A percentile compares a stretch with the other conserved stretches of the same genome.
These are phyloP conservation scores for Creolimax fragrantissima DNA, from an alignment of 78 protist species.

Conservation along the genomic window DNA sequence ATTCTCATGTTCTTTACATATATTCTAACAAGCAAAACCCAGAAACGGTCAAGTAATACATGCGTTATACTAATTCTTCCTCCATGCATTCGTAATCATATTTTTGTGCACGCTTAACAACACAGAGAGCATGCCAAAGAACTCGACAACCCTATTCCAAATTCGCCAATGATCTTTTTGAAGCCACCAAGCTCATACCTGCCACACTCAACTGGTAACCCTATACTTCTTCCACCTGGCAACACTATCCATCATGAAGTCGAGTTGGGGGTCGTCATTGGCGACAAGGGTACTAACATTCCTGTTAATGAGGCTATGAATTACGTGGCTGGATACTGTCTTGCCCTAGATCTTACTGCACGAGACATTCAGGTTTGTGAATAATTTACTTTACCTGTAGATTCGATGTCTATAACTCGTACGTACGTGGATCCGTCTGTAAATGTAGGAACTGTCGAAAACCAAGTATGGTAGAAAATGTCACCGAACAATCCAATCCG, in stretches of 20 bases:
- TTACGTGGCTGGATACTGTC: conserved; percentile 18
- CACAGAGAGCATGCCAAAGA: too few species aligned
- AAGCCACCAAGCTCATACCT: conserved; percentile 33
- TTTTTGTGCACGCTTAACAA: too few species aligned
- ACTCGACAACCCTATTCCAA: conserved; percentile 6
- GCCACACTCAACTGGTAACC: background rate
- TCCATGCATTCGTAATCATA: too few species aligned
- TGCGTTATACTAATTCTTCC: too few species aligned
- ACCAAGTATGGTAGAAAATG: too few species aligned
- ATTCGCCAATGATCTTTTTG: conserved; percentile 34
- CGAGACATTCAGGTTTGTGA: background rate
- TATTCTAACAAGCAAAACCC: too few species aligned
- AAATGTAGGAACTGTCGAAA: too few species aligned
- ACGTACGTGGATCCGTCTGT: too few species aligned
- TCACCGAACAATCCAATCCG: too few species aligned
- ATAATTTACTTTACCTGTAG: background rate
- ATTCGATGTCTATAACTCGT: too few species aligned
- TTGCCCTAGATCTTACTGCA: conserved; percentile 45
- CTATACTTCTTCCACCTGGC: background rate
- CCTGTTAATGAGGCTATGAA: background rate
- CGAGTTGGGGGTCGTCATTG: conserved; percentile 44
- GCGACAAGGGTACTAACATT: background rate
- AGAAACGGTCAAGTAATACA: too few species aligned
- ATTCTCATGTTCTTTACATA: too few species aligned
- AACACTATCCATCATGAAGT: conserved; percentile 43